A percentile compares a stretch with the other conserved stretches of the same genome.
Conservation (phyloP, 208 protist species). For the Balamuthia mandrillaris region DNA sequence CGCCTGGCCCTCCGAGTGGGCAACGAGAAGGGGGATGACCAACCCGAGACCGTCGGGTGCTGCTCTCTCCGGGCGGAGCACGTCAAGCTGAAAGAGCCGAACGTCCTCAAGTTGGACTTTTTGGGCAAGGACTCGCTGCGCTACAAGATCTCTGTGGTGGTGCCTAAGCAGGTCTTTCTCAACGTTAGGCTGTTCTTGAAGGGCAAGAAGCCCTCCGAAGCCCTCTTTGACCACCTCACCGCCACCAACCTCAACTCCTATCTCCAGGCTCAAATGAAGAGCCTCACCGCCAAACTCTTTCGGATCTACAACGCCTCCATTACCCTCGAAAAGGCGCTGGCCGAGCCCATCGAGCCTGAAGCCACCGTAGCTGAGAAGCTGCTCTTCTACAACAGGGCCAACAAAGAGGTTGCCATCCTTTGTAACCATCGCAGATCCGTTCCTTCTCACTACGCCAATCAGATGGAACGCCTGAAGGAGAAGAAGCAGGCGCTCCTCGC, state of each 20-base stretch:
- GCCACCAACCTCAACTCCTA: slow-evolving; percentile 87
- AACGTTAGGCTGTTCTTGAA: slow-evolving; percentile 83
- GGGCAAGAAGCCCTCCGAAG: slow-evolving; percentile 62
- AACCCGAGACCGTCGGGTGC: slow-evolving; percentile 96
- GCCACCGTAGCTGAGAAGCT: slow-evolving; percentile 52
- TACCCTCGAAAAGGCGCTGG: slow-evolving; percentile 93
- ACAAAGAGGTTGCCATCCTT: slow-evolving; percentile 95
- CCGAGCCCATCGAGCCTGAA: slow-evolving; percentile 62
- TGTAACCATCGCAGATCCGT: slow-evolving; percentile 98
- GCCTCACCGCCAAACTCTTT: slow-evolving; percentile 97
- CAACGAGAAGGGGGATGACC: slow-evolving; percentile 95
- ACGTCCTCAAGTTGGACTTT: slow-evolving; percentile 89
- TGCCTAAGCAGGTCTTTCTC: slow-evolving; percentile 81
- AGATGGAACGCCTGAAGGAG: slow-evolving; percentile 79
- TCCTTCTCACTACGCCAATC: slow-evolving; percentile 81
- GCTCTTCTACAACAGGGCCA: slow-evolving; percentile 95
- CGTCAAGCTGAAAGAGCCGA: slow-evolving; percentile 72
- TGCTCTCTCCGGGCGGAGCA: slow-evolving; percentile 97
- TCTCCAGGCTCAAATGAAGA: slow-evolving; percentile 93
- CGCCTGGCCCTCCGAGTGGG: slow-evolving; percentile 97
- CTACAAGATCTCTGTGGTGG: slow-evolving; percentile 70
- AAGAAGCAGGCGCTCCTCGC: slow-evolving; percentile 69
- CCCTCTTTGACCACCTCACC: slow-evolving; percentile 90
- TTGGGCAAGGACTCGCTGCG: slow-evolving; percentile 98
- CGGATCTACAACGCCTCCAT: slow-evolving; percentile 99